phyloP scores from a whole-genome alignment of 768 basidiomycete genomes.

The Chalciporus pseudorubinellus region DNA sequence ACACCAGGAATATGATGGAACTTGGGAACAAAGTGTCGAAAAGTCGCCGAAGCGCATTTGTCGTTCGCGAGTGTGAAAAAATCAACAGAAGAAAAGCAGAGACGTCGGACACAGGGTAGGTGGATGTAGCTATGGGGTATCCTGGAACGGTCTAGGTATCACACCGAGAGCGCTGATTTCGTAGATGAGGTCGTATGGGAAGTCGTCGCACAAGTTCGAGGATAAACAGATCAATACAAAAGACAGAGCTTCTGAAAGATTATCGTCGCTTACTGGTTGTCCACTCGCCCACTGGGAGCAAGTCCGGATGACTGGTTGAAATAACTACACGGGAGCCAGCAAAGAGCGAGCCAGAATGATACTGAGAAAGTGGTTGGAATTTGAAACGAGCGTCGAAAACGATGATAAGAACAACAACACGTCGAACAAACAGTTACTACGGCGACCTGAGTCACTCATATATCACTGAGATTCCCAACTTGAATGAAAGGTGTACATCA shows the following conservation, averaged over 20 bases:
- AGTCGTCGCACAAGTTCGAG: constrained; percentile 29
- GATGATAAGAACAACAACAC: background rate
- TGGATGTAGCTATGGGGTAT: constrained; percentile 14
- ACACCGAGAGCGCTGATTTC: constrained; percentile 15
- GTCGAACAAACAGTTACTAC: background rate
- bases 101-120: constrained; percentile 6
- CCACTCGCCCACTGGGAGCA: too few relatives aligned
- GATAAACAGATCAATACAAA: constrained; percentile 35
- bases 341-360: background rate
- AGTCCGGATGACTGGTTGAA: background rate
- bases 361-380: background rate
- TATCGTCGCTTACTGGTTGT: constrained; percentile 14
- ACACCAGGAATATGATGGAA: constrained; percentile 87
- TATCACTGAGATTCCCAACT: too few relatives aligned
- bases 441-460: constrained; percentile 4
- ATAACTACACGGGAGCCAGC: background rate
- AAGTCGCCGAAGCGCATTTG: constrained; percentile 74
- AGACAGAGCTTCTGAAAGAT: background rate
- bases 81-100: background rate
- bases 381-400: background rate
- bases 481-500: too few relatives aligned
- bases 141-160: constrained; percentile 17
- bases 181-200: constrained; percentile 17
- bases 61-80: background rate
- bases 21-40: constrained; percentile 58